Percentiles rank a stretch among this genome's conserved stretches.
Conservation (phyloP, 805 yeast species). For the Lachancea dasiensis region DNA sequence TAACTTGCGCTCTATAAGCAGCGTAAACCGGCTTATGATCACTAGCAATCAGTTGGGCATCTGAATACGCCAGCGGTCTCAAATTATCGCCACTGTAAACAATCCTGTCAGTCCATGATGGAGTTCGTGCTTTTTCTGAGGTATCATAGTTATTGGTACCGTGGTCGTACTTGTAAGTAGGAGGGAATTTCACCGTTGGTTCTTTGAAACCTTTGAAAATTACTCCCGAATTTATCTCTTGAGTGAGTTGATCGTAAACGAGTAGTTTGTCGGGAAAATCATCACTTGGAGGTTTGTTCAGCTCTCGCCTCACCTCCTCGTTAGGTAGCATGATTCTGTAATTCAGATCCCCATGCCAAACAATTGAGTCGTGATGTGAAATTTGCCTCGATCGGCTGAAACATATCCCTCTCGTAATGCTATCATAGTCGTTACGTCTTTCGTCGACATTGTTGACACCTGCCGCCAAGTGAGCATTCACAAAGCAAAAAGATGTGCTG, state of each 20-base stretch:
- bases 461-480: constrained; percentile 92
- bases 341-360: constrained; percentile 94
- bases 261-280: constrained; percentile 39
- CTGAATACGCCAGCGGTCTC: constrained; percentile 61
- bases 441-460: constrained; percentile 79
- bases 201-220: constrained; percentile 76
- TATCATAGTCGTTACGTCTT: constrained; percentile 76
- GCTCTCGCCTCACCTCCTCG: constrained; percentile 60
- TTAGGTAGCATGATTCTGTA: constrained; percentile 70
- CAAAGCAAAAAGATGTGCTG: constrained; percentile 70
- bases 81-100: constrained; percentile 55
- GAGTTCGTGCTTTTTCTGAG: constrained; percentile 86
- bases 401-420: constrained; percentile 67
- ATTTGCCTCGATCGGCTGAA: constrained; percentile 74
- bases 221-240: constrained; percentile 64
- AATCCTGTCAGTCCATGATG: constrained; percentile 95
- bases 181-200: constrained; percentile 67
- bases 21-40: constrained; percentile 95
- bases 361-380: constrained; percentile 75
- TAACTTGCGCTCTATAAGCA: constrained; percentile 59
- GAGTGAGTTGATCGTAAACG: constrained; percentile 70
- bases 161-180: constrained; percentile 89
- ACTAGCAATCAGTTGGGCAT: constrained; percentile 59
- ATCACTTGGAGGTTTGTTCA: constrained; percentile 40
- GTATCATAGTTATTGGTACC: constrained; percentile 78